These are phyloP conservation scores for Setaria italica DNA, from an alignment of 202 grass and related monocot species.

Conservation along the genomic window DNA sequence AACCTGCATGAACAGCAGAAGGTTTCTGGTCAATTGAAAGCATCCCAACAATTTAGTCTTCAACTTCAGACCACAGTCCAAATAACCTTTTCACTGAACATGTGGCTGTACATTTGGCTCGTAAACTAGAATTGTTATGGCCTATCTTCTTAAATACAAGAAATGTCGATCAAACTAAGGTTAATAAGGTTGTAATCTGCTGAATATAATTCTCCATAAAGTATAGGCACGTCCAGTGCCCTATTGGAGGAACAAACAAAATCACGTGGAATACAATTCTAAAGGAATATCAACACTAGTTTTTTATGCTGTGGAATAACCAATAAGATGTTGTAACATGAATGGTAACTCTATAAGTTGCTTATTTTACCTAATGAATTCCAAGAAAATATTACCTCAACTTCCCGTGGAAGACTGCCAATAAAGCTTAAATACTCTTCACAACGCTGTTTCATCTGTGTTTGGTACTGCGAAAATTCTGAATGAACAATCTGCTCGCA, in stretches of 20 bases:
- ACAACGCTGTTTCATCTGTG: constrained; percentile 62
- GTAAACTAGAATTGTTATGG: neutral
- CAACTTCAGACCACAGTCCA: neutral
- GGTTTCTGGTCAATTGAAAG: constrained; percentile 15
- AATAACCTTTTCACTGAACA: neutral
- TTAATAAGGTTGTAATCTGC: neutral
- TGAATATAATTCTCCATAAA: constrained; percentile 15
- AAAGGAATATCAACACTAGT: neutral
- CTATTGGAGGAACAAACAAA: constrained; percentile 11
- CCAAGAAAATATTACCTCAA: constrained; percentile 57
- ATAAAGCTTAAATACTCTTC: constrained; percentile 68
- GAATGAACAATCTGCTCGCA: constrained; percentile 75
- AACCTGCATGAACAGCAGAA: constrained; percentile 52
- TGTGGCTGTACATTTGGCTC: neutral
- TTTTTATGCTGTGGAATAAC: constrained; percentile 45
- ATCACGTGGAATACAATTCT: constrained; percentile 3
- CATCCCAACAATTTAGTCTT: constrained; percentile 15
- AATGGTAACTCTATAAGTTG: neutral
- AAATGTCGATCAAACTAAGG: neutral
- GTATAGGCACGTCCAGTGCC: neutral
- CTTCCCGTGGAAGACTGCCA: constrained; percentile 56
- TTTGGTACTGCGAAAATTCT: constrained; percentile 76
- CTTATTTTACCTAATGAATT: constrained; percentile 19
- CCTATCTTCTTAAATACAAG: constrained; percentile 23
- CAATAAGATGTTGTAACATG: constrained; percentile 20